Percentiles rank a stretch among this genome's conserved stretches.
These are phyloP conservation scores for Westerdykella ornata DNA, from an alignment of 2,329 filamentous ascomycete species.

Conservation along the genomic window DNA sequence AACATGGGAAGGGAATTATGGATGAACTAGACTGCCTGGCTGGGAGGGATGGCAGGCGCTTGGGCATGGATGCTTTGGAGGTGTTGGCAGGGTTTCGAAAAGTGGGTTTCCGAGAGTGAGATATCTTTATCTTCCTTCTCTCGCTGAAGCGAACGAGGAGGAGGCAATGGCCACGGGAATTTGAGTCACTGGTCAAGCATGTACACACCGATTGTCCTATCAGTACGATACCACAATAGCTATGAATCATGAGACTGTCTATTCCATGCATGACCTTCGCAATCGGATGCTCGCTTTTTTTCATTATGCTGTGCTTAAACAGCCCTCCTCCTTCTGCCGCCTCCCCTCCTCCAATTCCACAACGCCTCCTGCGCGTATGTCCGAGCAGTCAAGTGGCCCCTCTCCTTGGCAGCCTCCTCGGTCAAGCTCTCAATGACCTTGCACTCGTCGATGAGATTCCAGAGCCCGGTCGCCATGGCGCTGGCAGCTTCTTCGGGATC, in stretches of 20 bases:
- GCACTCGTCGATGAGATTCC: conserved; percentile 70
- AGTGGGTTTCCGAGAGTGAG: too few relatives aligned
- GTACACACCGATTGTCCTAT: too few relatives aligned
- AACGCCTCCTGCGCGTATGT: conserved; percentile 84
- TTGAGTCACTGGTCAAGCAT: too few relatives aligned
- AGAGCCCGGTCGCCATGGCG: conserved; percentile 65
- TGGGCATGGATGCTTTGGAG: too few relatives aligned
- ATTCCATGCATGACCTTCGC: not conserved
- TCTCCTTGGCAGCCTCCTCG: conserved; percentile 62
- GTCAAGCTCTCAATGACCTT: conserved; percentile 69
- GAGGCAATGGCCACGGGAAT: too few relatives aligned
- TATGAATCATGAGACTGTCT: not conserved
- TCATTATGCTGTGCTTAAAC: conserved; percentile 21
- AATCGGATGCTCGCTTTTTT: not conserved
- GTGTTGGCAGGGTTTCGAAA: too few relatives aligned
- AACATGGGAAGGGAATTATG: too few relatives aligned
- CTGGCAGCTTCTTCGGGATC: conserved; percentile 36
- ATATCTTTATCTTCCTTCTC: too few relatives aligned
- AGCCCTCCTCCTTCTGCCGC: conserved; percentile 54
- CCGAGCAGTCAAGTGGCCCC: conserved; percentile 69
- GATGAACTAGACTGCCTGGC: too few relatives aligned
- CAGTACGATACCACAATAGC: too few relatives aligned
- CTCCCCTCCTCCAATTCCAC: conserved; percentile 76
- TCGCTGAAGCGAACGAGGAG: too few relatives aligned
- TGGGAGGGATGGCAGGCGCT: too few relatives aligned